phyloP scores from a whole-genome alignment of 1,284 basidiomycete genomes.

The Abortiporus biennis region DNA sequence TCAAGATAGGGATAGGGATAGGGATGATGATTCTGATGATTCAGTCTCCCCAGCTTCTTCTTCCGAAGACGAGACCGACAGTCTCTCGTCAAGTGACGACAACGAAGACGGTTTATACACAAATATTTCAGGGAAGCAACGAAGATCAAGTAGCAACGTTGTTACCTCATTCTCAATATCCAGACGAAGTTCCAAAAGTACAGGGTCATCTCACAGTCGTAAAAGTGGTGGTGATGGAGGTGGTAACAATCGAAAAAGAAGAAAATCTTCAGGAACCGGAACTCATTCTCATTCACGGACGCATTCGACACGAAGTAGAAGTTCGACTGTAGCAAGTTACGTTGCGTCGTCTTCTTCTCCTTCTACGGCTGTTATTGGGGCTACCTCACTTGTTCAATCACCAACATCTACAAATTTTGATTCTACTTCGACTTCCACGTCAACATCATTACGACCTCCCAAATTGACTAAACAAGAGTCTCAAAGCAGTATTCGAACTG shows the following conservation, averaged over 20 bases:
- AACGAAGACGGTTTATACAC: too few species aligned
- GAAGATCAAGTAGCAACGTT: too few species aligned
- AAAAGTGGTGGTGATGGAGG: too few species aligned
- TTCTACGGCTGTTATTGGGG: conserved; percentile 1
- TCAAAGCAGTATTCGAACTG: conserved; percentile 61
- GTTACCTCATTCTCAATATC: too few species aligned
- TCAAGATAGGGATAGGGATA: too few species aligned
- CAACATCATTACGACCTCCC: background rate
- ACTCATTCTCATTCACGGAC: conserved; percentile 11
- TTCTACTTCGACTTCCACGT: background rate
- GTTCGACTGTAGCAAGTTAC: conserved; percentile 54
- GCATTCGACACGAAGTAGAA: conserved; percentile 38
- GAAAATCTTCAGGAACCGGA: background rate
- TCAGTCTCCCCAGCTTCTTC: conserved; percentile 41
- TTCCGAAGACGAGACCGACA: conserved; percentile 22
- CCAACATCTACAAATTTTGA: too few species aligned
- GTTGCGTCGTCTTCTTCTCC: conserved; percentile 28
- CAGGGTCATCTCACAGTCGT: too few species aligned
- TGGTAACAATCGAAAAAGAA: background rate
- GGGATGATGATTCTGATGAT: too few species aligned
- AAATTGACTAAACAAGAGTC: conserved; percentile 43
- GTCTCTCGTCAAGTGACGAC: background rate
- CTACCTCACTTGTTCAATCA: too few species aligned
- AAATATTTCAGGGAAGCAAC: too few species aligned
- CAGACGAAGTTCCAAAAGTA: conserved; percentile 14